Conservation (phyloP, 306 rosid species). For the Prosopis cineraria region DNA sequence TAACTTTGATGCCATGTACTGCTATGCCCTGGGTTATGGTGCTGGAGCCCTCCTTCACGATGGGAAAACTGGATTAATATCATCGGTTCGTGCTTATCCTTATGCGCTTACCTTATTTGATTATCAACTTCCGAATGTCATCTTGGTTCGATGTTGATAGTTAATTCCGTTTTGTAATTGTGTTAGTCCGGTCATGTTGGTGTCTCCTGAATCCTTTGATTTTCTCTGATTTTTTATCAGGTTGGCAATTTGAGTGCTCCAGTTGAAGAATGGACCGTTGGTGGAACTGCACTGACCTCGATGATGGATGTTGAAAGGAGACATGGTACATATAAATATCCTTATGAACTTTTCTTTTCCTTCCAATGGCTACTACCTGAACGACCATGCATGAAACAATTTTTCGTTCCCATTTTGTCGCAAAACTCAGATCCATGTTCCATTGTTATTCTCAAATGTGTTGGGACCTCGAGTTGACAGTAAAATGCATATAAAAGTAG, state of each 20-base stretch:
- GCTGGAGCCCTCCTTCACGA: slow-evolving; percentile 95
- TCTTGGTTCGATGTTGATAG: slow-evolving; percentile 5
- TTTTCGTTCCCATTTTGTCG: neutral
- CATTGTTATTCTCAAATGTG: neutral
- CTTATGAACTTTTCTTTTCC: slow-evolving; percentile 10
- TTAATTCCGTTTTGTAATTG: neutral
- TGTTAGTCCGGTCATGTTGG: slow-evolving; percentile 9
- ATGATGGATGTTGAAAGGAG: slow-evolving; percentile 98
- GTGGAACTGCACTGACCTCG: slow-evolving; percentile 90
- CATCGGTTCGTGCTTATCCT: slow-evolving; percentile 70
- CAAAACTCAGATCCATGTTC: neutral
- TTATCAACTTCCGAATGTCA: slow-evolving; percentile 18
- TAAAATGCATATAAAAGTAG: slow-evolving; percentile 12
- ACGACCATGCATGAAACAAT: slow-evolving; percentile 4
- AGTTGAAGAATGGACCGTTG: slow-evolving; percentile 89
- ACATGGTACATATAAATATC: slow-evolving; percentile 62
- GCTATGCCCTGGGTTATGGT: slow-evolving; percentile 93
- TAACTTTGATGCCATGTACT: slow-evolving; percentile 88
- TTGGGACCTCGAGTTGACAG: slow-evolving; percentile 1
- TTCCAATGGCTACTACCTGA: neutral
- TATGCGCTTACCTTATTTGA: neutral
- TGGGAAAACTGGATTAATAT: slow-evolving; percentile 91
- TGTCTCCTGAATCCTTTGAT: slow-evolving; percentile 22
- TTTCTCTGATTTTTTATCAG: slow-evolving; percentile 46
- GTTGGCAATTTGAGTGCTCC: slow-evolving; percentile 90